Base-by-base conservation (phyloP, 2,329 filamentous ascomycete genomes). In the Grosmannia huntii region DNA sequence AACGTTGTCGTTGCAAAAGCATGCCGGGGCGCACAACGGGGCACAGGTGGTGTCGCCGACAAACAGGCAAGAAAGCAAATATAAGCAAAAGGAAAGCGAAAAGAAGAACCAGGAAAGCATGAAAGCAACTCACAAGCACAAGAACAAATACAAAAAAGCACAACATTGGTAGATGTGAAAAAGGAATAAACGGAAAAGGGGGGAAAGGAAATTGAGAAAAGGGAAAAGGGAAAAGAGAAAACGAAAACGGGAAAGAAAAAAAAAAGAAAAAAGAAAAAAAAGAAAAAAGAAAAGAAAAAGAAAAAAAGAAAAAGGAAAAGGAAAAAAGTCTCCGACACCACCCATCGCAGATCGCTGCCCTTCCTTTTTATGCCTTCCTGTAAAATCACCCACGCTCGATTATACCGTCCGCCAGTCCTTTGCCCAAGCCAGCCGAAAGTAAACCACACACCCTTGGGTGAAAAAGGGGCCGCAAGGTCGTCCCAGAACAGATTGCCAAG, bases 271-370 rank as follows among this genome's bases (percentile, higher is more conserved):
- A 36, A 56, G 36, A 59, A 48, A 57, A 56, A 11, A 21, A 23
- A 46, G 27, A 5, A 16, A 55, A 61, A 57, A 58, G 3, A n/a
- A 27, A 56, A 57, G 54, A 53, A 6, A 16, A 61, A 59, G 57
- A 63, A 50, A 60, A 57, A 58, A 58, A 59, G 31, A 33, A 19
- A 57, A 36, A 60, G 59, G 50, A n/a, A n/a, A n/a, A 28, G 36
- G 41, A 25, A 60, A 27, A 60, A 56, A 56, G 21, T 63, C 60
- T 60, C 62, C 62, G 60, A 62, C 62, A 64, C 62, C 62, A 56
- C 55, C 61, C 61, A 58, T 61, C 58, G 58, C 58, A 57, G 21
- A 53, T 61, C 60, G 58, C 62, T 62, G 53, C 54, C 55, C 53
- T 53, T 55, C 58, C 59, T 54, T 61, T 60, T 60, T 60, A 59